Evolutionary conservation across 805 yeast genomes (phyloP), one percentile per base, ranked within the genome.

Genomic region (Candida manassasensis): DNA sequence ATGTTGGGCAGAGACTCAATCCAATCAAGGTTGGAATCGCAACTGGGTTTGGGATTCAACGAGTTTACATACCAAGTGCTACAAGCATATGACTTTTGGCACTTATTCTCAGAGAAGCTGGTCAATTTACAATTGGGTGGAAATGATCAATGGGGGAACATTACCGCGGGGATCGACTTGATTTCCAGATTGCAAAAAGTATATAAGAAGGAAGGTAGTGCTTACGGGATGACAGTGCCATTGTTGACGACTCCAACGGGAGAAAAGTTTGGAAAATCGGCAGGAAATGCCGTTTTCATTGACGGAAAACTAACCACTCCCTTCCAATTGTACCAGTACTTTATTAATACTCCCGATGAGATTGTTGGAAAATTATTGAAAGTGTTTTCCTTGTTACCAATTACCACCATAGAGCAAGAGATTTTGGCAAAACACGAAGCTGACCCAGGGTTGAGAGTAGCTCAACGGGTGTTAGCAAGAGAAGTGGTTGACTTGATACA

Each of bases 101-200:
- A 89, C 52, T 61, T 93, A 39, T 78, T 77, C 63, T 71, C 70
- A 25, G 55, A 73, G 11, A 59, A 75, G 24, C 58, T 66, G 3
- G 89, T 89, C 28, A 67, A 70, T 28, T 59, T 88, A 10, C 97
- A 93, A 62, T 79, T 84, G 22, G 98, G 98, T 16, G 98, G 98
- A 4, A 88, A 84, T 53, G 98, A 93, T 55, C 98, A 93, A 59
- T 93, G 96, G 88, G 98, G 98, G 1, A 93, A 93, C 50, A 93
- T 93, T 40, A 86, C 95, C 2, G 97, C 97, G 0, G 98, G 98
- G 0, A 75, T 85, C 26, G 98, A 93, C 50, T 68, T 93, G 39
- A 87, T 89, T 26, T 68, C 81, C 1, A 65, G 95, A 42, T 54
- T 84, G 46, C 48, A 57, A 41, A 46, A 46, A 36, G 30, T 24